These are phyloP conservation scores for Coleophoma crateriformis DNA, from an alignment of 2,329 filamentous ascomycete genomes.

Conservation along the genomic window DNA sequence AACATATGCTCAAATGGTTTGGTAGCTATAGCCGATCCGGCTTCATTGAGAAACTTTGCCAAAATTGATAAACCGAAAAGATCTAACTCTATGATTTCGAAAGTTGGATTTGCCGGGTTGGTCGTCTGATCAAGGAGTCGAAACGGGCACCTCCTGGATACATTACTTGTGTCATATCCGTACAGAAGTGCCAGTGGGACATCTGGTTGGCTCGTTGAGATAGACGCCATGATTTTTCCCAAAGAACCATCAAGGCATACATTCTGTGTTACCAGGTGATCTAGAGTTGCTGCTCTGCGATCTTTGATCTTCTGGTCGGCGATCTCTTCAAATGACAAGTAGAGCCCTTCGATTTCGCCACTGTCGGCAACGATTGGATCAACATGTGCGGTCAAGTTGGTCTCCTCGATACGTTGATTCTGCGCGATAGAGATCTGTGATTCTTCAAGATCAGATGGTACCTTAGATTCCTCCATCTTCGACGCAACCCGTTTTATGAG, in stretches of 20 bases:
- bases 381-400: conserved; percentile 21
- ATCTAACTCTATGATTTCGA: conserved; percentile 3
- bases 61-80: conserved; percentile 14
- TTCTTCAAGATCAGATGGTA: conserved; percentile 14
- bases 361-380: conserved; percentile 15
- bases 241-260: conserved; percentile 14
- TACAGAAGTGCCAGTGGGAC: conserved; percentile 22
- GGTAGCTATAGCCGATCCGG: conserved; percentile 12
- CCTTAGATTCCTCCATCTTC: conserved; percentile 10
- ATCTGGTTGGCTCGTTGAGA: conserved; percentile 12
- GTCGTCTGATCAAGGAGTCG: conserved; percentile 14
- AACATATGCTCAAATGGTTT: conserved; percentile 17
- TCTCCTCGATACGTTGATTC: conserved; percentile 15
- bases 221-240: background rate
- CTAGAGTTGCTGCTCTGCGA: conserved; percentile 16
- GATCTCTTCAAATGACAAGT: conserved; percentile 17
- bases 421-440: conserved; percentile 18
- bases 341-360: conserved; percentile 18
- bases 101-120: conserved; percentile 5
- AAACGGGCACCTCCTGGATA: conserved; percentile 1
- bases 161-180: conserved; percentile 15
- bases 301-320: conserved; percentile 17
- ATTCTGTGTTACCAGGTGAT: conserved; percentile 9
- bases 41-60: conserved; percentile 14
- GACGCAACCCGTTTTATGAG: conserved; percentile 10